Percentiles rank a stretch among this genome's conserved stretches.
Conservation (phyloP, 257 asterid species). For the Przewalskia tangutica region DNA sequence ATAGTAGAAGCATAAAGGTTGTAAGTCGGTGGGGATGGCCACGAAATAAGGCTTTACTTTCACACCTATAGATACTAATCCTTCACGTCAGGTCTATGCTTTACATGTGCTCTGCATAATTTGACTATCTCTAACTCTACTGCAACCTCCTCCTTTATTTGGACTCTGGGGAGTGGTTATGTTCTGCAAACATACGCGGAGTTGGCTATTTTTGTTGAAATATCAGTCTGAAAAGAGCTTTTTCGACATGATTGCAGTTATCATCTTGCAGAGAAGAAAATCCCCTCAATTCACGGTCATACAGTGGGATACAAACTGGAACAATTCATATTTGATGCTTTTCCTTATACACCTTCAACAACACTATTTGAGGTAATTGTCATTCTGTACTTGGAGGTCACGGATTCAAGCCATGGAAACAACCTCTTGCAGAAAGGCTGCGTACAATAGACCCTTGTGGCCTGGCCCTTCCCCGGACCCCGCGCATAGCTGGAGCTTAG, state of each 20-base stretch:
- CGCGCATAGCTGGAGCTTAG: too few species aligned
- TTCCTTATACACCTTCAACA: conserved; percentile 87
- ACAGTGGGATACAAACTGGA: conserved; percentile 76
- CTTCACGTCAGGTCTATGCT: background rate
- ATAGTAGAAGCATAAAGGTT: background rate
- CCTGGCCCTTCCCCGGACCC: too few species aligned
- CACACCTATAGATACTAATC: background rate
- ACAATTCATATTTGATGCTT: conserved; percentile 93
- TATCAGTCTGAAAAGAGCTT: conserved; percentile 3
- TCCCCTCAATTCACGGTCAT: conserved; percentile 78
- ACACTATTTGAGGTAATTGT: conserved; percentile 77
- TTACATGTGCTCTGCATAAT: background rate
- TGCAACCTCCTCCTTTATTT: background rate
- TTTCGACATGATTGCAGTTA: conserved; percentile 40
- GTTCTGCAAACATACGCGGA: background rate
- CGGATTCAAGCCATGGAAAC: too few species aligned
- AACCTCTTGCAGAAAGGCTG: too few species aligned
- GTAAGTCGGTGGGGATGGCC: background rate
- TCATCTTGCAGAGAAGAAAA: conserved; percentile 85
- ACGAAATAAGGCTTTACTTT: background rate
- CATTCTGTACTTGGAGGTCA: too few species aligned
- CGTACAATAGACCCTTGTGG: too few species aligned
- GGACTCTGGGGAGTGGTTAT: background rate
- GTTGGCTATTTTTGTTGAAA: background rate
- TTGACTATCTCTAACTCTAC: background rate